Evolutionary conservation across 73 alveolate genomes (phyloP), one percentile per base, ranked within the genome.

Genomic region (Durusdinium trenchii): DNA sequence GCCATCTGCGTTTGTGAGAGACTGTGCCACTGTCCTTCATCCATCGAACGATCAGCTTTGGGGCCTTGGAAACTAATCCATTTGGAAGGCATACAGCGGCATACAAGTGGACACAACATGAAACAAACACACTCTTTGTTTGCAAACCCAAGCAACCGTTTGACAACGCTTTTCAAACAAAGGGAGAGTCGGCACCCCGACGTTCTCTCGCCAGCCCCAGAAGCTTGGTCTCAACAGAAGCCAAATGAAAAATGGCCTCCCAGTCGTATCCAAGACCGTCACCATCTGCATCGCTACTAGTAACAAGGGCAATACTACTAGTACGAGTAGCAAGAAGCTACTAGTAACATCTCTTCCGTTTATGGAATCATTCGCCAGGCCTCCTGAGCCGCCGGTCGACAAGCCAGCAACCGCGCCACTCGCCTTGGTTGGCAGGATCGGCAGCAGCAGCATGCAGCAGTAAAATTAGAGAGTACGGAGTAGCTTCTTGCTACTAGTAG

Each of bases 321-420:
- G n/a, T n/a, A n/a, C n/a, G n/a, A n/a, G n/a, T n/a, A n/a, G n/a
- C n/a, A n/a, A n/a, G n/a, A n/a, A n/a, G n/a, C n/a, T n/a, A n/a
- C n/a, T n/a, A n/a, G n/a, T n/a, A n/a, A n/a, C n/a, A n/a, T 60
- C 30, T 60, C 73, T 23, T 2, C 4, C 18, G 7, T 1, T 1
- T 60, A 23, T 23, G n/a, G 73, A 23, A 60, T 32, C n/a, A 60
- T 23, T 60, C 73, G n/a, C 30, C 73, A 60, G 30, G 69, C 93
- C 93, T 83, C 93, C 32, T 48, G 51, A 12, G 93, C 93, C 6
- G 93, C 47, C 5, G 75, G 50, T 50, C 50, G 93, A 50, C 73
- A 83, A 47, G 91, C 69, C 67, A 83, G 93, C 75, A 83, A 18
- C 7, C 93, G 71, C 0, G 93, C 93, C 73, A 83, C 75, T 3